phyloP scores from a whole-genome alignment of 2,329 filamentous ascomycete genomes.

The Stenocarpella maydis region DNA sequence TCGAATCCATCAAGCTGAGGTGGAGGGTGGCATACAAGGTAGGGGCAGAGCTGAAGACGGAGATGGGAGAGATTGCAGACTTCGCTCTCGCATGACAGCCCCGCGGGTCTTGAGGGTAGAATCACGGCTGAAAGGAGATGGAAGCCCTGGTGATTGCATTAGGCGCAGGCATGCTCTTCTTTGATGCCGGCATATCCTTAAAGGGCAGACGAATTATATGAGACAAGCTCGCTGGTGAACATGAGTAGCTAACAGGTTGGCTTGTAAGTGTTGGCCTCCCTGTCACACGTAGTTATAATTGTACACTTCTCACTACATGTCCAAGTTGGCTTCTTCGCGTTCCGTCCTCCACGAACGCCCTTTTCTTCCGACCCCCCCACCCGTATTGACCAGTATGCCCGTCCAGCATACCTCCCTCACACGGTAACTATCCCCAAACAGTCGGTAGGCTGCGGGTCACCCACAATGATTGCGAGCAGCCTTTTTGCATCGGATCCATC shows the following conservation, averaged over 20 bases:
- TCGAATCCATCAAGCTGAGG: constrained; percentile 83
- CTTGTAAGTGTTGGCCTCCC: not conserved
- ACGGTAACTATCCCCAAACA: too few relatives aligned
- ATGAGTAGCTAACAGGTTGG: not conserved
- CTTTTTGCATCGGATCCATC: not conserved
- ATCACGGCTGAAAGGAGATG: not conserved
- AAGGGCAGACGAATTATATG: constrained; percentile 19
- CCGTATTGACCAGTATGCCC: not conserved
- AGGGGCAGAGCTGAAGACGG: constrained; percentile 71
- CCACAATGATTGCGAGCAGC: not conserved
- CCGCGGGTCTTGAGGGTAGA: not conserved
- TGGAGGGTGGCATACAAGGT: constrained; percentile 87
- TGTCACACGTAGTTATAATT: constrained; percentile 11
- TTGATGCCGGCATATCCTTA: constrained; percentile 6
- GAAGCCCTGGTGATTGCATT: not conserved
- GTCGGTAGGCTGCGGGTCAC: not conserved
- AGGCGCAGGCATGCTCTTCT: not conserved
- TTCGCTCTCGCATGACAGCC: constrained; percentile 71
- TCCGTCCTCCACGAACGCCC: not conserved
- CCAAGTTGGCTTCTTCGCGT: too few relatives aligned
- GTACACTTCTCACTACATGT: constrained; percentile 6
- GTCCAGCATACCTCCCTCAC: not conserved
- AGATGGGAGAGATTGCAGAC: constrained; percentile 85
- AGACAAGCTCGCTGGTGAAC: constrained; percentile 7
- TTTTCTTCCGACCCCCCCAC: not conserved